phyloP scores from a whole-genome alignment of 2,329 filamentous ascomycete genomes.

The Trichoderma hamatum region DNA sequence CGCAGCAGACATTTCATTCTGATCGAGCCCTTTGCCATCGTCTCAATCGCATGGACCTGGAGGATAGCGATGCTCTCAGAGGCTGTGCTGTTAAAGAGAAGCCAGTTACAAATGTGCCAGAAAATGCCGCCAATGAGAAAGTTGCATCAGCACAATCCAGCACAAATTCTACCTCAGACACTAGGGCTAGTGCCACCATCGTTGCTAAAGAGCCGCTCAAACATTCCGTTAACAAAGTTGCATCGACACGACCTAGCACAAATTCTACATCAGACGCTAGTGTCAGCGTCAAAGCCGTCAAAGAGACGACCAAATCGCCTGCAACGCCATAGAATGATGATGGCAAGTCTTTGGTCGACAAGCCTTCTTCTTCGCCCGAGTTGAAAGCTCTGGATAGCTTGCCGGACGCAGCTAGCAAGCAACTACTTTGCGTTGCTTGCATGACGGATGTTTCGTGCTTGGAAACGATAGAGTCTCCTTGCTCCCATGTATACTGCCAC shows the following conservation, averaged over 20 bases:
- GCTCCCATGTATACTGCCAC: constrained; percentile 55
- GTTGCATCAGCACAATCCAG: neutral
- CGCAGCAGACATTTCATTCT: neutral
- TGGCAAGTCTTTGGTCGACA: neutral
- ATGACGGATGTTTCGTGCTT: neutral
- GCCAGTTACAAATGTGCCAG: neutral
- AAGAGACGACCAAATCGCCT: neutral
- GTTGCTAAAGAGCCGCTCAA: neutral
- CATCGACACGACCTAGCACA: neutral
- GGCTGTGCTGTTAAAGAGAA: neutral
- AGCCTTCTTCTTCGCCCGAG: neutral
- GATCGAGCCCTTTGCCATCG: neutral
- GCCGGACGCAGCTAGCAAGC: neutral
- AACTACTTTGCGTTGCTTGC: neutral
- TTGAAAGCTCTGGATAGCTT: neutral
- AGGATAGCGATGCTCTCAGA: neutral
- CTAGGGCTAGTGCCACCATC: neutral
- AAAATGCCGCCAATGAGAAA: neutral
- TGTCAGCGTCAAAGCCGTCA: neutral
- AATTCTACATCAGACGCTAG: neutral
- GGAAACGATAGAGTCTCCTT: constrained; percentile 32
- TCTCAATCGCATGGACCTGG: neutral
- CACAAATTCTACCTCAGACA: neutral
- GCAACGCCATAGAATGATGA: neutral
- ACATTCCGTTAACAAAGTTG: neutral